phyloP scores from a whole-genome alignment of 139 green algal species.

The Gonium pectorale region DNA sequence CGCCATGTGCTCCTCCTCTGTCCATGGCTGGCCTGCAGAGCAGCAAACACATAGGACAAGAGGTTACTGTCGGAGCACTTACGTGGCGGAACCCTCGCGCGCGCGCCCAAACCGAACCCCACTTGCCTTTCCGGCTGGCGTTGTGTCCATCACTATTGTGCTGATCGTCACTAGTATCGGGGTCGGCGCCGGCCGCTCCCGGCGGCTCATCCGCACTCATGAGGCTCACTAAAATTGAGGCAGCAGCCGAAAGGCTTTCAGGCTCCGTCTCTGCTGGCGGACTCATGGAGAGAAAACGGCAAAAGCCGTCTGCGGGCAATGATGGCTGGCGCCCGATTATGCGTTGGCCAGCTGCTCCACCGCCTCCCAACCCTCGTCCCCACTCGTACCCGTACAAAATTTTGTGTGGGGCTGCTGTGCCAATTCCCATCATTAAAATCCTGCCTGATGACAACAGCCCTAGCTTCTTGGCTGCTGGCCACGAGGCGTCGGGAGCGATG shows the following conservation, averaged over 20 bases:
- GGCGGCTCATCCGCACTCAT: no score
- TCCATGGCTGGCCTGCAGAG: constrained; percentile 83
- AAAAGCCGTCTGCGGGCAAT: background rate
- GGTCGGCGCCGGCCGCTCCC: background rate
- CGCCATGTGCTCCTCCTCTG: constrained; percentile 81
- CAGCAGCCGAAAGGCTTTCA: background rate
- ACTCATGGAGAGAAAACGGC: background rate
- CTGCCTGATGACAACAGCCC: no score
- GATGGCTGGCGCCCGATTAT: no score
- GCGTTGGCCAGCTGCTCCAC: no score
- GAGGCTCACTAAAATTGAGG: background rate
- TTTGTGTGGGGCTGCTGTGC: no score
- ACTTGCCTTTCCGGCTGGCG: constrained; percentile 24
- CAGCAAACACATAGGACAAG: background rate
- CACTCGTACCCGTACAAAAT: no score
- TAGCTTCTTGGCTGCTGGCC: no score
- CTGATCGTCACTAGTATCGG: constrained; percentile 11
- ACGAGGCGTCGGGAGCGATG: no score
- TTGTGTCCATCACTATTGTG: constrained; percentile 32
- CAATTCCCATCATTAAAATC: no score
- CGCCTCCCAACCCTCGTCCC: no score
- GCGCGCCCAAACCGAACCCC: no score
- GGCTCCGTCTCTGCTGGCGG: constrained; percentile 5
- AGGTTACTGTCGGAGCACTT: background rate
- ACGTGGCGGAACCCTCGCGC: background rate